phyloP scores from a whole-genome alignment of 2,329 filamentous ascomycete genomes.

The Aureobasidium sp. region DNA sequence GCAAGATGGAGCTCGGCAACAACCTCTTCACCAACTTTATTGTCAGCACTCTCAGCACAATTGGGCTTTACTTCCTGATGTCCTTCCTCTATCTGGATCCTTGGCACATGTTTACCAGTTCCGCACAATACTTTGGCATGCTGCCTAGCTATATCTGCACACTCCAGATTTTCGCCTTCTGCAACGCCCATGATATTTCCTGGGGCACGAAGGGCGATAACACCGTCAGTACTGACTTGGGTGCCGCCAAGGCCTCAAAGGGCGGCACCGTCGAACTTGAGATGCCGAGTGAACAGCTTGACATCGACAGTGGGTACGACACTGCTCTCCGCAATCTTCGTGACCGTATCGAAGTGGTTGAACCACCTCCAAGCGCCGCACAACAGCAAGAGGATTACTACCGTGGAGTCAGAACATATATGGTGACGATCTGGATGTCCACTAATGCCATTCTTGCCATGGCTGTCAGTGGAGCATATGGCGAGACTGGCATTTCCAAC shows the following conservation, averaged over 20 bases:
- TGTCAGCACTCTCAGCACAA: constrained; percentile 76
- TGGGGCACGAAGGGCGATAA: constrained; percentile 99
- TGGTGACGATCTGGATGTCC: constrained; percentile 92
- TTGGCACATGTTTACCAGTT: constrained; percentile 97
- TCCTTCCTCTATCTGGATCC: constrained; percentile 94
- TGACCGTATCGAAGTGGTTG: constrained; percentile 76
- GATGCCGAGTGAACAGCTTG: constrained; percentile 95
- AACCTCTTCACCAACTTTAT: constrained; percentile 95
- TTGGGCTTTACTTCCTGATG: constrained; percentile 94
- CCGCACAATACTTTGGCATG: constrained; percentile 84
- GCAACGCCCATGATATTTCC: constrained; percentile 97
- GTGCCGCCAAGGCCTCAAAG: constrained; percentile 68
- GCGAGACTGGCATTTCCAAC: constrained; percentile 57
- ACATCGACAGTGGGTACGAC: constrained; percentile 96
- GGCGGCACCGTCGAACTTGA: constrained; percentile 80
- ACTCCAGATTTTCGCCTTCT: constrained; percentile 96
- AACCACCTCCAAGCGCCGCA: constrained; percentile 53
- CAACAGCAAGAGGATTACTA: constrained; percentile 99
- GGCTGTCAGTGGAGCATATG: constrained; percentile 82
- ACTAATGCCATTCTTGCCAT: constrained; percentile 89
- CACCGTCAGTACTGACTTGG: constrained; percentile 83
- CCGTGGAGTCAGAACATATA: constrained; percentile 92
- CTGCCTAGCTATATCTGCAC: constrained; percentile 94
- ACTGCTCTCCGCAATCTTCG: constrained; percentile 93
- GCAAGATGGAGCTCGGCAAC: constrained; percentile 56